phyloP scores from a whole-genome alignment of 2,329 filamentous ascomycete genomes.

The Aurifilum marmelostoma region DNA sequence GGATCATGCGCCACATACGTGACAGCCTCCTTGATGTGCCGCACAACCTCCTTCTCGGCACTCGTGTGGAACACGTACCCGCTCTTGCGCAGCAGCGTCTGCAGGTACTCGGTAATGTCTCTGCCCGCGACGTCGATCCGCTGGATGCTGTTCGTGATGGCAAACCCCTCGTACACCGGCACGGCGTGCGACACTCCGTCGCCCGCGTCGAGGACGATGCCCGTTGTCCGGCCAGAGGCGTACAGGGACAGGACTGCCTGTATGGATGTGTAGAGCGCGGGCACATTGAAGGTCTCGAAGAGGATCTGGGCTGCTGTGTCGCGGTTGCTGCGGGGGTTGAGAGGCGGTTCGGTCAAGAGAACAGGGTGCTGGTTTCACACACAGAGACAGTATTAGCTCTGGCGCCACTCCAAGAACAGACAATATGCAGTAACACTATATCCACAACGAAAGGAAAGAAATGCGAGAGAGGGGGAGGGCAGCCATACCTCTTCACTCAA shows the following conservation, averaged over 20 bases:
- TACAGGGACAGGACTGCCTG: slow-evolving; percentile 96
- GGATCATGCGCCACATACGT: slow-evolving; percentile 91
- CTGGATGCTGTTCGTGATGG: slow-evolving; percentile 92
- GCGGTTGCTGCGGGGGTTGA: slow-evolving; percentile 94
- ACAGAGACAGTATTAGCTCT: slow-evolving; percentile 30
- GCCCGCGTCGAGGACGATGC: slow-evolving; percentile 91
- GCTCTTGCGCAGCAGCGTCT: slow-evolving; percentile 85
- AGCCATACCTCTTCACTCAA: slow-evolving; percentile 85
- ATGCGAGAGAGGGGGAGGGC: not conserved
- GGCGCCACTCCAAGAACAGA: not conserved
- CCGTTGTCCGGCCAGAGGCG: slow-evolving; percentile 92
- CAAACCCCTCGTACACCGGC: slow-evolving; percentile 96
- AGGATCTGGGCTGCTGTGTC: slow-evolving; percentile 96
- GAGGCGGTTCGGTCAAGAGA: slow-evolving; percentile 89
- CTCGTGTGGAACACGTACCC: slow-evolving; percentile 97
- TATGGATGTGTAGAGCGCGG: slow-evolving; percentile 93
- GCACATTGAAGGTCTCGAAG: slow-evolving; percentile 98
- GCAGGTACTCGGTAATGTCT: slow-evolving; percentile 95
- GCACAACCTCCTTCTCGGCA: slow-evolving; percentile 98
- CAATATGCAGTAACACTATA: too few relatives aligned
- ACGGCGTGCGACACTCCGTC: slow-evolving; percentile 97
- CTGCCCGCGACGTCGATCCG: slow-evolving; percentile 94
- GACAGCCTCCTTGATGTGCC: slow-evolving; percentile 93
- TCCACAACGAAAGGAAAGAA: not conserved
- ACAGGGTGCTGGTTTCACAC: slow-evolving; percentile 73